Base-by-base conservation (phyloP, 352 stramenopile genomes). In the Pilasporangium apinafurcum region DNA sequence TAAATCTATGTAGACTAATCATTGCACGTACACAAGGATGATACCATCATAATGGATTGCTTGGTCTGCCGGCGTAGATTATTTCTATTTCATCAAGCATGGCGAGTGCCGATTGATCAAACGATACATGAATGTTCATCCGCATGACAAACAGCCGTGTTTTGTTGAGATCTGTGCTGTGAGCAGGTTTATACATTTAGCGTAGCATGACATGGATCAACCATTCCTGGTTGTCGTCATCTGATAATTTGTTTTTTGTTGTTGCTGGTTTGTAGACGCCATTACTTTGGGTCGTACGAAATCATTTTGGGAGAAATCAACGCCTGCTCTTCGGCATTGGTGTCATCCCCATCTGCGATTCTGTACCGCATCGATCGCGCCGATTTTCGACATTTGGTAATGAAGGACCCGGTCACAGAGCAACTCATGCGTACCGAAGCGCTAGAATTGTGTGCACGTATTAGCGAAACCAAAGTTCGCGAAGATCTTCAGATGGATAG, bases 201-300 rank as follows among this genome's bases (percentile, higher is more conserved):
- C n/a, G n/a, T n/a, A n/a, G n/a, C n/a, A n/a, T n/a, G n/a, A n/a
- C n/a, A n/a, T n/a, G n/a, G n/a, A n/a, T n/a, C n/a, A n/a, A n/a
- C n/a, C n/a, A n/a, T n/a, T n/a, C n/a, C n/a, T n/a, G n/a, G n/a
- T n/a, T n/a, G n/a, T 38, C 18, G 20, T 34, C 37, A 48, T 28
- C 2, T 37, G 27, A 17, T 39, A 33, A 2, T 14, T 22, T 34
- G n/a, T 2, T n/a, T n/a, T n/a, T n/a, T n/a, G n/a, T n/a, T n/a
- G n/a, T n/a, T n/a, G n/a, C n/a, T n/a, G n/a, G n/a, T 14, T 13
- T 36, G 29, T 38, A 83, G 62, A 28, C 72, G 66, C 21, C 65
- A 86, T 26, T 85, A 77, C 56, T 70, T 88, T 43, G 76, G 76
- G 13, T 61, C 68, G 17, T 83, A 72, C 44, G 76, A 88, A 43